phyloP scores from a whole-genome alignment of 176 grass and related monocot species.

The Oryza officinalis region DNA sequence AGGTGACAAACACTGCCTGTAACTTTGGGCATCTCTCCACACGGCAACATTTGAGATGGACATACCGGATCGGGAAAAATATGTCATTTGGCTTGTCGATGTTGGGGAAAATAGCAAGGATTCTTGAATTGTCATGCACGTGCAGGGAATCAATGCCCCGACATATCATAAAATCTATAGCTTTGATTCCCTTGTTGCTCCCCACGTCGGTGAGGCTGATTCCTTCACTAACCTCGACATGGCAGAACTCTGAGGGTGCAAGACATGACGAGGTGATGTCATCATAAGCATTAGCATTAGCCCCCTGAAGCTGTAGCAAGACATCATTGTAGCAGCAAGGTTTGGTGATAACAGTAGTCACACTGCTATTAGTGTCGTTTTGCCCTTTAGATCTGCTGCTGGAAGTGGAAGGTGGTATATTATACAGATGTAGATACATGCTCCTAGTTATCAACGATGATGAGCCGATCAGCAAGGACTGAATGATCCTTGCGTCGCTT shows the following conservation, averaged over 20 bases:
- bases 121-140: conserved; percentile 7
- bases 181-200: neutral
- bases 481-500: no score
- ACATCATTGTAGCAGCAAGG: neutral
- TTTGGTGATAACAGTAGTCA: no score
- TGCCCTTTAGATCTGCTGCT: no score
- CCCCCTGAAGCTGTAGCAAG: no score
- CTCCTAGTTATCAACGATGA: no score
- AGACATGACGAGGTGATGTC: neutral
- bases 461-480: no score
- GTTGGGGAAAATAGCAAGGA: neutral
- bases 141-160: neutral
- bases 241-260: neutral
- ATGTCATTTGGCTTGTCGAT: no score
- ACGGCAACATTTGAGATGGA: neutral
- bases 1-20: neutral
- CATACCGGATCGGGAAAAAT: no score
- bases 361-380: no score
- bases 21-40: neutral
- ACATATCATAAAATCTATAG: neutral
- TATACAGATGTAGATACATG: no score
- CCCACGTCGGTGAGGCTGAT: neutral
- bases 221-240: conserved; percentile 17
- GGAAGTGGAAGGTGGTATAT: no score
- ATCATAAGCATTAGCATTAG: neutral